phyloP scores from a whole-genome alignment of 2,329 filamentous ascomycete species.

The Stachybotrys chartarum region DNA sequence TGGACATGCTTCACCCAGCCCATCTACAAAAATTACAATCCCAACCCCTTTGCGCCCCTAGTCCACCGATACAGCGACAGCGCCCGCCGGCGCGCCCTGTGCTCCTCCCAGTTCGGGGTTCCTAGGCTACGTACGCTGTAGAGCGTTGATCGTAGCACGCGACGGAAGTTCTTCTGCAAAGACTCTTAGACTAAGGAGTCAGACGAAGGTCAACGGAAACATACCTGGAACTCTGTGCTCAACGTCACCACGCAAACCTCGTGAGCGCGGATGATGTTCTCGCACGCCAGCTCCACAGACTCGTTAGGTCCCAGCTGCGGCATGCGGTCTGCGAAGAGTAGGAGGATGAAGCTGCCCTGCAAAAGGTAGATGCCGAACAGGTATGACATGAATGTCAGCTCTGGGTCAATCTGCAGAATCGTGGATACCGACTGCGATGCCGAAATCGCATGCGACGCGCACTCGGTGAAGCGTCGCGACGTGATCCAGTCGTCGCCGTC shows the following conservation, averaged over 20 bases:
- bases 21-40: conserved; percentile 11
- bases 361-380: conserved; percentile 45
- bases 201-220: not conserved
- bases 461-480: conserved; percentile 34
- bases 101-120: conserved; percentile 32
- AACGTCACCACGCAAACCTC: conserved; percentile 44
- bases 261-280: conserved; percentile 42
- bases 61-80: conserved; percentile 49
- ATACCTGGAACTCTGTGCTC: conserved; percentile 41
- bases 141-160: conserved; percentile 42
- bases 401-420: conserved; percentile 39
- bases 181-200: not conserved
- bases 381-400: conserved; percentile 45
- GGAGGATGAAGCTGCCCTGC: conserved; percentile 41
- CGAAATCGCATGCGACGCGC: conserved; percentile 38
- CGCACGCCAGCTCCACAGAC: conserved; percentile 39
- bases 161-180: conserved; percentile 45
- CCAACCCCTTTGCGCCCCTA: conserved; percentile 25
- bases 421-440: conserved; percentile 36
- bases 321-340: conserved; percentile 42
- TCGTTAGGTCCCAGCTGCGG: conserved; percentile 36
- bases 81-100: conserved; percentile 36
- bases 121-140: conserved; percentile 36
- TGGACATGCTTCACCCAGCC: too few species aligned
- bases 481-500: conserved; percentile 42